Conservation (phyloP, 1,139 yeast species). For the Saccharomyces pastorianus region DNA sequence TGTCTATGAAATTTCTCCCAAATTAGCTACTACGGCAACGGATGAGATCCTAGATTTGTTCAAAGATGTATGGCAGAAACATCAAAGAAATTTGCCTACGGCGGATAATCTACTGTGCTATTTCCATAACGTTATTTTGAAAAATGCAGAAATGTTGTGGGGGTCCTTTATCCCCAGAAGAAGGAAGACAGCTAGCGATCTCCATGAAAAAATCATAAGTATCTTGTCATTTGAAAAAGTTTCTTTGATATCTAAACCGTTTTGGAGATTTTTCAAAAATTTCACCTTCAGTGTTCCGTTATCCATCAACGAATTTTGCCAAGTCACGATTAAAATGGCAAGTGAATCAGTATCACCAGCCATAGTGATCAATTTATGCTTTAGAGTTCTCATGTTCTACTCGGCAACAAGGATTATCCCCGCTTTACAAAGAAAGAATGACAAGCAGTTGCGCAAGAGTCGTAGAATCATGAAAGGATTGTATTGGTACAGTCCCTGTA, state of each 20-base stretch:
- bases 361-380: conserved; percentile 70
- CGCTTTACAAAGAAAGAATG: conserved; percentile 42
- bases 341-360: conserved; percentile 74
- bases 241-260: conserved; percentile 31
- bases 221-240: neutral
- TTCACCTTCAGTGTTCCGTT: conserved; percentile 40
- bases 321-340: conserved; percentile 57
- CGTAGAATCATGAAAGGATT: conserved; percentile 46
- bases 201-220: conserved; percentile 19
- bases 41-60: conserved; percentile 34
- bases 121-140: conserved; percentile 21
- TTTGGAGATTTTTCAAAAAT: conserved; percentile 37
- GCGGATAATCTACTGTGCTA: conserved; percentile 27
- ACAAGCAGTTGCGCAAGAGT: conserved; percentile 30
- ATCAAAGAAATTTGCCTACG: conserved; percentile 24
- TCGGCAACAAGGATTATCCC: conserved; percentile 96
- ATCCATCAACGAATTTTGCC: conserved; percentile 42
- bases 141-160: conserved; percentile 24
- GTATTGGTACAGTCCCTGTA: conserved; percentile 86
- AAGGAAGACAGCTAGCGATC: conserved; percentile 14
- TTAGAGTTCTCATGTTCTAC: conserved; percentile 78
- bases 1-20: conserved; percentile 83
- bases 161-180: conserved; percentile 17
- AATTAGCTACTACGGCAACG: conserved; percentile 45
- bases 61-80: conserved; percentile 32